phyloP scores from a whole-genome alignment of 768 basidiomycete species.

The Tricholoma flavovirens region DNA sequence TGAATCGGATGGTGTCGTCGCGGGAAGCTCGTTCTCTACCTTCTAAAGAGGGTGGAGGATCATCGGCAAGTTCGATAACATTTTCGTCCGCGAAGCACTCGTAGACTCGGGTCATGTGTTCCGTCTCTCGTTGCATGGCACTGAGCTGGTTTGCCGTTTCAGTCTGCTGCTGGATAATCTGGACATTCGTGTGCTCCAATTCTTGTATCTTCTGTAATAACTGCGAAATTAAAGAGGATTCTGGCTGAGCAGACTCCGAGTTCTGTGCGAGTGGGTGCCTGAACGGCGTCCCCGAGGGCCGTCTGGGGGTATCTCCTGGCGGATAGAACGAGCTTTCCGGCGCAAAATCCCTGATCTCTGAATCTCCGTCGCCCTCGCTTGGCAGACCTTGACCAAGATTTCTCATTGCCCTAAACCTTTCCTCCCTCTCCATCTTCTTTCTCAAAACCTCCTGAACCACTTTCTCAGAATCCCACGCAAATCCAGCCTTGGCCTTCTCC shows the following conservation, averaged over 20 bases:
- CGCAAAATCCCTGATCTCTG: conserved; percentile 51
- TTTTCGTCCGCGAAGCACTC: conserved; percentile 58
- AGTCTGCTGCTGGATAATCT: conserved; percentile 59
- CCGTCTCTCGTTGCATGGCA: conserved; percentile 68
- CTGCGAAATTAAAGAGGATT: conserved; percentile 61
- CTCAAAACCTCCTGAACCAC: conserved; percentile 38
- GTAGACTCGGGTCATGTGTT: conserved; percentile 64
- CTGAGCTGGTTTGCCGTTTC: conserved; percentile 56
- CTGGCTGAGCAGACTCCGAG: conserved; percentile 20
- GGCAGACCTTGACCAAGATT: conserved; percentile 26
- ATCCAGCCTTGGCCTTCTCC: conserved; percentile 47
- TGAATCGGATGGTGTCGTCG: conserved; percentile 40
- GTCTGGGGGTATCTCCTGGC: conserved; percentile 16
- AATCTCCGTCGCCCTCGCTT: conserved; percentile 23
- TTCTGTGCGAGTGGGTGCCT: conserved; percentile 7
- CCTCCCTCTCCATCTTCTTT: conserved; percentile 47
- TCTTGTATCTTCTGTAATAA: conserved; percentile 71
- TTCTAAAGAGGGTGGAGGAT: conserved; percentile 20
- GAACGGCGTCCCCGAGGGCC: conserved; percentile 10
- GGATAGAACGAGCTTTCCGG: conserved; percentile 43
- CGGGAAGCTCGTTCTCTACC: conserved; percentile 20
- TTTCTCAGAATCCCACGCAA: conserved; percentile 35
- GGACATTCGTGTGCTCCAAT: conserved; percentile 65
- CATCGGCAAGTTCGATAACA: conserved; percentile 42
- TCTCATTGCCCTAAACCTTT: conserved; percentile 49